These are phyloP conservation scores for Hsuehochloa calcarea DNA, from an alignment of 176 grass and related monocot species.

Conservation along the genomic window DNA sequence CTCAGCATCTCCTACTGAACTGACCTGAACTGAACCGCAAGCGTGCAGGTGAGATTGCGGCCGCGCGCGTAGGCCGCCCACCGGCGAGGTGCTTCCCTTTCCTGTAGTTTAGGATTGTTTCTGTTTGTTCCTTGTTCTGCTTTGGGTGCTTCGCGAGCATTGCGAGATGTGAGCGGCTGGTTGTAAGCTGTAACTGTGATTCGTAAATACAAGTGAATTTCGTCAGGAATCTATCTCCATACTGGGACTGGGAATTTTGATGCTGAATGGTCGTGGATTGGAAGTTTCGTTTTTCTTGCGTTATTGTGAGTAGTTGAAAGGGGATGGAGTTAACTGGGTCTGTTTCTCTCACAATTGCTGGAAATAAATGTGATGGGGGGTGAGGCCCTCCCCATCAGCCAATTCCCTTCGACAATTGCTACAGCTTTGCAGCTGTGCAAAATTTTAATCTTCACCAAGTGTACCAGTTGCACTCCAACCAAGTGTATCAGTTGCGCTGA, in stretches of 20 bases:
- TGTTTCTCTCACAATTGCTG: too few species aligned
- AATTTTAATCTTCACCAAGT: neutral
- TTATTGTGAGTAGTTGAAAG: neutral
- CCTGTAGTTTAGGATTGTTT: neutral
- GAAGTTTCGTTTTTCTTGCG: neutral
- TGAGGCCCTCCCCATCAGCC: too few species aligned
- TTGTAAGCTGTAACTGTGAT: neutral
- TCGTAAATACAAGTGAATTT: neutral
- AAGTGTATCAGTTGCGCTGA: neutral
- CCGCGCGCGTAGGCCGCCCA: too few species aligned
- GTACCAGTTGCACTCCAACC: neutral
- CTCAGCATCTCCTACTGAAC: conserved; percentile 29
- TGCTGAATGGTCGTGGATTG: neutral
- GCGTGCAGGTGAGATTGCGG: neutral
- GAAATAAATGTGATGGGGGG: too few species aligned
- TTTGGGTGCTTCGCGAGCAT: neutral
- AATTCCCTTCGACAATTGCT: too few species aligned
- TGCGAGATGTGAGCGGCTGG: neutral
- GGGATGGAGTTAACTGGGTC: too few species aligned
- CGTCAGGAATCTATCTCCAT: neutral
- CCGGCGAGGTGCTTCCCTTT: neutral
- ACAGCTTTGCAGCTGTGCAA: neutral
- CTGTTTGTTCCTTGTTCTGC: neutral
- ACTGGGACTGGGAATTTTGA: neutral
- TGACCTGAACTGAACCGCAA: neutral